Evolutionary conservation across 2,329 filamentous ascomycete species (phyloP).

Genomic region (Sporothrix protearum): DNA sequence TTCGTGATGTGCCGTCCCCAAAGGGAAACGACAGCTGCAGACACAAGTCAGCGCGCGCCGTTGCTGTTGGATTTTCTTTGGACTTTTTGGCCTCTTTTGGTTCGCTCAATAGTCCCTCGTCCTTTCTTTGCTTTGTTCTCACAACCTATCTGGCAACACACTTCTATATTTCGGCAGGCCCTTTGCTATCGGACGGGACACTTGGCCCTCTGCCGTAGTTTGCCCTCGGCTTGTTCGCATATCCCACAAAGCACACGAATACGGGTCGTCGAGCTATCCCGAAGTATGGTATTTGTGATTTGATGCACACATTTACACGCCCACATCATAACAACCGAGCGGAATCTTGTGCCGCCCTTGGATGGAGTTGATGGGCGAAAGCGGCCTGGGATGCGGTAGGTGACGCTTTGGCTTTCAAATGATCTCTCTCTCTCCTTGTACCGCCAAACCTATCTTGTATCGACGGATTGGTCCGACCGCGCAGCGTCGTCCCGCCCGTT

Average conservation of each 20-base stretch:
- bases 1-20: not conserved
- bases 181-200: not conserved
- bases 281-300: not conserved
- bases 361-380: not conserved
- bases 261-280: not conserved
- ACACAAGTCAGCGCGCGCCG: not conserved
- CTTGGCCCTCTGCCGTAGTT: not conserved
- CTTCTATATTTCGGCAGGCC: not conserved
- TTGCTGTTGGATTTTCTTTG: not conserved
- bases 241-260: not conserved
- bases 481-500: slow-evolving; percentile 8
- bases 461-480: slow-evolving; percentile 10
- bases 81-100: not conserved
- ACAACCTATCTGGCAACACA: not conserved
- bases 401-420: not conserved
- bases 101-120: not conserved
- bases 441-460: not conserved
- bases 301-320: not conserved
- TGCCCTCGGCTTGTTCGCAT: not conserved
- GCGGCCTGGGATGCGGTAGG: not conserved
- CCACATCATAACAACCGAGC: not conserved
- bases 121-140: not conserved
- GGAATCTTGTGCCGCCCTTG: not conserved
- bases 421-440: not conserved
- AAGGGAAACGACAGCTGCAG: not conserved